Evolutionary conservation across 2,329 filamentous ascomycete species (phyloP), one percentile per base, ranked within the genome.

Genomic region (Aspergillus clavatus): DNA sequence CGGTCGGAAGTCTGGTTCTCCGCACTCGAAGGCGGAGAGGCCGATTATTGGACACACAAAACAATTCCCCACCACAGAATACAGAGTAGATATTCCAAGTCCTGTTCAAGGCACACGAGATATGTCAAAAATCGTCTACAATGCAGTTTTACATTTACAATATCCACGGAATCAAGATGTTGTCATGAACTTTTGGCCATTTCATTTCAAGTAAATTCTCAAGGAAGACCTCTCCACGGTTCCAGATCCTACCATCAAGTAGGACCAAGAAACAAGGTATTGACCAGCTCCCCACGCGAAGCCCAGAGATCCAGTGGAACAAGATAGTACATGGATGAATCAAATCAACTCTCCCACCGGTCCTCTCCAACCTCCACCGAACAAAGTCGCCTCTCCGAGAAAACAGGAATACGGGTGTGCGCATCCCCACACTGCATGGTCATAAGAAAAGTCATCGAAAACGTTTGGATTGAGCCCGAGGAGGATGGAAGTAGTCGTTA

Each of bases 231-330:
- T 60, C 63, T 67, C 63, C 66, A 68, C 60, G 51, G 57, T 60
- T 58, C 56, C 45, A 40, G 38, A 44, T 21, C 42, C 40, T 42
- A 43, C 47, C 35, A 51, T 51, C 42, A 46, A 45, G 48, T 45
- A 46, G 52, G 52, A 46, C 43, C 29, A 38, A 56, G 54, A 58
- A 35, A 10, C 48, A 50, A 55, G 49, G 42, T 43, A 59, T 68
- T 69, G 65, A 69, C 66, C 66, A 68, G 63, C n/a, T 55, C 49
- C 59, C 53, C 62, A 57, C 48, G 43, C 42, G 40, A 56, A 52
- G 50, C 42, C 51, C 45, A 51, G 45, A 46, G 40, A 46, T 45
- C 42, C 49, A 46, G 45, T 43, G 46, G 42, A 52, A 43, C 33
- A 48, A 42, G 42, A 47, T 29, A 50, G 40, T 48, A 55, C 45